A percentile compares a stretch with the other conserved stretches of the same genome.
Conservation (phyloP, 2,329 filamentous ascomycete genomes). For the Geosmithia flava region DNA sequence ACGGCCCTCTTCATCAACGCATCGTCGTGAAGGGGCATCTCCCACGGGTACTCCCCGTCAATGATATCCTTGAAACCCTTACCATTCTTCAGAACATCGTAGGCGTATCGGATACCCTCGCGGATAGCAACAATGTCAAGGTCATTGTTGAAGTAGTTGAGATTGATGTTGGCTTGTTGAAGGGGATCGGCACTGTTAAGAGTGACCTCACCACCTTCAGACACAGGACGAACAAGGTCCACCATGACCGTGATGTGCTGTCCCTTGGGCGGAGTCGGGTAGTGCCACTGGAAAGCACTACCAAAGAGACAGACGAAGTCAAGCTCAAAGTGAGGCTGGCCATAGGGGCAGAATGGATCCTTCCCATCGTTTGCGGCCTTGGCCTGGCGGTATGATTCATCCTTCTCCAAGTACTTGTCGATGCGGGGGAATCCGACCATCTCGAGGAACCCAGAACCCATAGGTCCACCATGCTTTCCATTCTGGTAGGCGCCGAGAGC, state of each 20-base stretch:
- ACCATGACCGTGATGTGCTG: slow-evolving; percentile 44
- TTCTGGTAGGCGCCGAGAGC: slow-evolving; percentile 21
- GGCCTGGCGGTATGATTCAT: slow-evolving; percentile 29
- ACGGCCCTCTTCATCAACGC: slow-evolving; percentile 42
- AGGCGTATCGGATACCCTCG: slow-evolving; percentile 41
- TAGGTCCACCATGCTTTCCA: slow-evolving; percentile 21
- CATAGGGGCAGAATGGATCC: slow-evolving; percentile 42
- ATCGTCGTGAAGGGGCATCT: slow-evolving; percentile 42
- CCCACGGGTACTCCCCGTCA: slow-evolving; percentile 43
- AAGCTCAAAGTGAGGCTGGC: slow-evolving; percentile 49
- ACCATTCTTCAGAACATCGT: slow-evolving; percentile 45
- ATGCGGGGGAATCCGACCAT: slow-evolving; percentile 46
- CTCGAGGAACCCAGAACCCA: slow-evolving; percentile 28
- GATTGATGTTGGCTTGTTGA: slow-evolving; percentile 44
- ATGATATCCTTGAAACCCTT: slow-evolving; percentile 44
- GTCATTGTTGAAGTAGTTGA: slow-evolving; percentile 46
- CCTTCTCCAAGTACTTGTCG: slow-evolving; percentile 37
- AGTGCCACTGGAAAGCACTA: slow-evolving; percentile 35
- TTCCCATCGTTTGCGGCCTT: slow-evolving; percentile 27
- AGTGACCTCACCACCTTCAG: slow-evolving; percentile 36
- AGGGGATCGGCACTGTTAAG: slow-evolving; percentile 44
- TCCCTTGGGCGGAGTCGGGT: slow-evolving; percentile 25
- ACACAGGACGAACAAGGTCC: slow-evolving; percentile 27
- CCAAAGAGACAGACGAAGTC: slow-evolving; percentile 49
- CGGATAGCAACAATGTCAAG: slow-evolving; percentile 44